Base-by-base conservation (phyloP, 768 basidiomycete species). In the Boletus rubescentipes region DNA sequence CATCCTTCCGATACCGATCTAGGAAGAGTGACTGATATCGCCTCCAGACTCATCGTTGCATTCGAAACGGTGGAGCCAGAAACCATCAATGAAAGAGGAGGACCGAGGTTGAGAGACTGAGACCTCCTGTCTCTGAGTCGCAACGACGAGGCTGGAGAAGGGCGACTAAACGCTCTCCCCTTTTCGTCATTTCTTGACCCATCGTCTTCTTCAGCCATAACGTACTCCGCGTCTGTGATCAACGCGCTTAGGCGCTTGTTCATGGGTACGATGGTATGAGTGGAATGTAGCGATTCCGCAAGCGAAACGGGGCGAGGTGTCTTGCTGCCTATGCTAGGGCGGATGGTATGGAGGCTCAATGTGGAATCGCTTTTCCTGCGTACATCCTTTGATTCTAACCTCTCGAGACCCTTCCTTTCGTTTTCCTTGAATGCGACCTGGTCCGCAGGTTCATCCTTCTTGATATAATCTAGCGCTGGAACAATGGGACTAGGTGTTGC, bases 321-420 rank as follows among this genome's bases (percentile, higher is more conserved):
- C 26, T 78, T 79, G 32, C 66, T 68, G 36, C 76, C 77, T 12
- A 81, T 75, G 15, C 69, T 65, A 34, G 84, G 81, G 30, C 87
- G 80, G 51, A 89, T 81, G 18, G 89, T 91, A 57, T 81, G 80
- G 64, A 86, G 84, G 62, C 87, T 86, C 65, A 86, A 82, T n/a
- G 88, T 90, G 7, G 89, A 85, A 69, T 92, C 89, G 61, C 89
- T 90, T 72, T 87, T 89, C 63, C 89, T 75, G 86, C 89, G 87
- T 31, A 77, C 76, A 58, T 91, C 89, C 73, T 86, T 91, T 63
- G 67, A 67, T 42, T 80, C 78, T 39, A 55, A 62, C 65, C 72
- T 61, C 41, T 70, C 72, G 26, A 59, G 51, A 29, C 72, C 71
- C 45, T 62, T 74, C 60, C 55, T 59, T 41, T 62, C 64, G 32